phyloP scores from a whole-genome alignment of 2,329 filamentous ascomycete genomes.

The Epichloe amarillans region DNA sequence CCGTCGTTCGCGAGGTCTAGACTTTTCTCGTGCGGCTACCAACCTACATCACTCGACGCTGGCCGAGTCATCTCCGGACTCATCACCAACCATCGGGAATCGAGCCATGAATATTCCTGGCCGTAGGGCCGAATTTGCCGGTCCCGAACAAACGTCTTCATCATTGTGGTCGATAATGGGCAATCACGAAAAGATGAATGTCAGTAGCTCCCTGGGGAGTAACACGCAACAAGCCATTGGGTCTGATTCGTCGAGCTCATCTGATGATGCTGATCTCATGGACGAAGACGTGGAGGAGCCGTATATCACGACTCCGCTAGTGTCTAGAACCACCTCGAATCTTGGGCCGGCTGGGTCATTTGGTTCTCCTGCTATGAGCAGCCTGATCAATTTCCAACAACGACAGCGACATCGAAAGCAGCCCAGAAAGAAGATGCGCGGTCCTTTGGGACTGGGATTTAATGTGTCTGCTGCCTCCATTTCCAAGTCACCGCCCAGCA shows the following conservation, averaged over 20 bases:
- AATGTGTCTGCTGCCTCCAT: slow-evolving; percentile 29
- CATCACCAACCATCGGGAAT: slow-evolving; percentile 71
- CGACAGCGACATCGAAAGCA: slow-evolving; percentile 59
- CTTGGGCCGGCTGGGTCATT: slow-evolving; percentile 39
- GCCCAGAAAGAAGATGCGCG: slow-evolving; percentile 41
- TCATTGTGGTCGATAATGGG: slow-evolving; percentile 60
- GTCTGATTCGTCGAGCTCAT: slow-evolving; percentile 65
- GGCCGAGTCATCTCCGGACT: slow-evolving; percentile 80
- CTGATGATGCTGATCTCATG: slow-evolving; percentile 56
- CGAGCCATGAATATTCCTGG: slow-evolving; percentile 49
- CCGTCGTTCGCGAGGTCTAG: slow-evolving; percentile 74
- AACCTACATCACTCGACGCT: slow-evolving; percentile 92
- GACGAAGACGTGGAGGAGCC: slow-evolving; percentile 68
- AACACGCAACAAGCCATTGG: slow-evolving; percentile 46
- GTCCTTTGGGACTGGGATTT: slow-evolving; percentile 37
- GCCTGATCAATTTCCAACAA: slow-evolving; percentile 73
- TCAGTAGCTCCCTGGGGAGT: slow-evolving; percentile 70
- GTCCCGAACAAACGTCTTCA: slow-evolving; percentile 51
- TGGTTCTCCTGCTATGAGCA: slow-evolving; percentile 58
- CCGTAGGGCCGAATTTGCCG: slow-evolving; percentile 35
- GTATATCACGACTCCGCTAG: slow-evolving; percentile 73
- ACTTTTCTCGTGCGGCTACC: slow-evolving; percentile 87
- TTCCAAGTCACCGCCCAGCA: slow-evolving; percentile 62
- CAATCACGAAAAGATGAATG: slow-evolving; percentile 53
- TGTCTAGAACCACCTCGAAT: slow-evolving; percentile 42